Evolutionary conservation across 2,329 filamentous ascomycete species (phyloP), one percentile per base, ranked within the genome.

Genomic region (Dryadomyces quercus-mongolicae): DNA sequence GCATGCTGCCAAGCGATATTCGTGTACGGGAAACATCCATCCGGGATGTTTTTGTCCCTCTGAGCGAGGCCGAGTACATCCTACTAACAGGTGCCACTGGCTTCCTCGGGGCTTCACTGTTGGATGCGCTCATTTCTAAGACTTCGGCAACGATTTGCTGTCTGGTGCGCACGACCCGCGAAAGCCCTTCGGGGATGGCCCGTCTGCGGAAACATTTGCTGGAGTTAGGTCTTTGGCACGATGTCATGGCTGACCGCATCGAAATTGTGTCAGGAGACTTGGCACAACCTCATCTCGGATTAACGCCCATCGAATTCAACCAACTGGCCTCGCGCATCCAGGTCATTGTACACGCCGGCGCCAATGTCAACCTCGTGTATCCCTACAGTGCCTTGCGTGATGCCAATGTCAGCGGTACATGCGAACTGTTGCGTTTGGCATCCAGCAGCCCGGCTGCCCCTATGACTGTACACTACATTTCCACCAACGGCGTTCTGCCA

Each of bases 351-450:
- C 87, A 92, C 64, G 84, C 86, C 40, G 87, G 82, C 25, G 87
- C 87, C 5, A 86, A 83, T 0, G 87, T 92, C 62, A 89, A 89
- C 64, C 71, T 92, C 50, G 85, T 92, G 0, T 91, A 92, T 60
- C 86, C 87, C 0, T 91, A 91, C 60, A 87, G 86, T 45, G 84
- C 86, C 0, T 71, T 92, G 60, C 78, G 86, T 53, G 80, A 77
- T 51, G 80, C 86, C 55, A 92, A 92, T 60, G 84, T 92, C 2
- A 81, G 80, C n/a, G 87, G 87, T n/a, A 90, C 86, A 0, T 73
- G 79, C 45, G 86, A 91, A 64, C 78, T 91, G 43, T 68, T 92
- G 52, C 83, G 86, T 46, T 72, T 92, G 25, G 86, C 86, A 0
- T 76, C 78, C 12, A 31, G 77, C 42, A 77, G 75, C 22, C 82